A percentile compares a stretch with the other conserved stretches of the same genome.
Evolutionary conservation across 306 rosid genomes (phyloP).

Genomic region (Herpetospermum pedunculosum): DNA sequence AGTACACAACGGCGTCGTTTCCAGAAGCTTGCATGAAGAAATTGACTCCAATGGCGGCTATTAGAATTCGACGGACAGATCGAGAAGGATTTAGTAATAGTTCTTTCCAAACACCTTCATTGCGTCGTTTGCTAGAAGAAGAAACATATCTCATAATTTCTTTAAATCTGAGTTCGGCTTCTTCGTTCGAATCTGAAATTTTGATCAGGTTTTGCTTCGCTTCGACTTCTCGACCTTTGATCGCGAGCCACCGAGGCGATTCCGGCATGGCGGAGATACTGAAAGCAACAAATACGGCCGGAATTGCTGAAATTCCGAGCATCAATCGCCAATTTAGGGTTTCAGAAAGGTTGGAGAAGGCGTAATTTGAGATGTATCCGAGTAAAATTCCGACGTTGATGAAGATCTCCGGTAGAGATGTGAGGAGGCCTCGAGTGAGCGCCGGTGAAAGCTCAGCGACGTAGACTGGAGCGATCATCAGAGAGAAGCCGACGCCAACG

Average conservation of each 20-base stretch:
- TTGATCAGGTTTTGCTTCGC: slow-evolving; percentile 31
- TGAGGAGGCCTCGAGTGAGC: slow-evolving; percentile 57
- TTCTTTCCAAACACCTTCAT: slow-evolving; percentile 57
- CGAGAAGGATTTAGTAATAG: slow-evolving; percentile 33
- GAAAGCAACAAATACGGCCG: slow-evolving; percentile 37
- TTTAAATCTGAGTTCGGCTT: slow-evolving; percentile 37
- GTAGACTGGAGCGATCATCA: slow-evolving; percentile 70
- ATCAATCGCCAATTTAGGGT: slow-evolving; percentile 51
- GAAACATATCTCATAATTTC: slow-evolving; percentile 35
- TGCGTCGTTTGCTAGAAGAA: slow-evolving; percentile 14
- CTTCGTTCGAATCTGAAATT: slow-evolving; percentile 28
- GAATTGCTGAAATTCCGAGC: slow-evolving; percentile 57
- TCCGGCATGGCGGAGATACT: slow-evolving; percentile 63
- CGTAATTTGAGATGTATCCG: slow-evolving; percentile 52
- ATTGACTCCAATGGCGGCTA: slow-evolving; percentile 61
- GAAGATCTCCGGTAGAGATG: slow-evolving; percentile 80
- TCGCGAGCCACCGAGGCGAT: slow-evolving; percentile 65
- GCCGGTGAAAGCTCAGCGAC: slow-evolving; percentile 67
- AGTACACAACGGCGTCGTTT: slow-evolving; percentile 79
- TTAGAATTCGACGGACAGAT: slow-evolving; percentile 43
- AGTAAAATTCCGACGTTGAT: slow-evolving; percentile 59
- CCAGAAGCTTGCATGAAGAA: slow-evolving; percentile 95
- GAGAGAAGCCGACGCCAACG: slow-evolving; percentile 59
- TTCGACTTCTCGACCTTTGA: slow-evolving; percentile 32
- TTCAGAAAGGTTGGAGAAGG: slow-evolving; percentile 32